Conservation (phyloP, 1,139 yeast species). For the Saccharomyces hybrid region DNA sequence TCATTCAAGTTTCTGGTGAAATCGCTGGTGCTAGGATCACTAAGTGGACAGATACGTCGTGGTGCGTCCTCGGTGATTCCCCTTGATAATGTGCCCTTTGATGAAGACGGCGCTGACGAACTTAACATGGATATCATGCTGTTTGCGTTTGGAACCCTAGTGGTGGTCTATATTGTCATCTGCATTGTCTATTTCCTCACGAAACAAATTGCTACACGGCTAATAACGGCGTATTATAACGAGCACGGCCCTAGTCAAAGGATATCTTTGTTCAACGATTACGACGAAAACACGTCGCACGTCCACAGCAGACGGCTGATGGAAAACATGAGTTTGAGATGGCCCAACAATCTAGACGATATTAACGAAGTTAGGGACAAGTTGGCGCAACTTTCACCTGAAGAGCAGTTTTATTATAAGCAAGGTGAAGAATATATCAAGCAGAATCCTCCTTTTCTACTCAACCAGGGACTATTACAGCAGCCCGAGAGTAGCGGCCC, state of each 20-base stretch:
- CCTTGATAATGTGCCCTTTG: neutral
- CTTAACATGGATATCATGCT: slow-evolving; percentile 21
- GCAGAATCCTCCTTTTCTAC: slow-evolving; percentile 46
- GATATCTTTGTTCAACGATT: slow-evolving; percentile 13
- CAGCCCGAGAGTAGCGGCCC: slow-evolving; percentile 6
- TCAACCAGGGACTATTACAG: slow-evolving; percentile 33
- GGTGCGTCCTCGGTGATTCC: neutral
- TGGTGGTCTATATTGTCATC: slow-evolving; percentile 18
- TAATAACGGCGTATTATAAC: slow-evolving; percentile 9
- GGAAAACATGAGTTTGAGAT: slow-evolving; percentile 25
- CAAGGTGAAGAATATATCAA: slow-evolving; percentile 47
- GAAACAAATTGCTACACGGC: slow-evolving; percentile 15
- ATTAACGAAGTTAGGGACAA: slow-evolving; percentile 58
- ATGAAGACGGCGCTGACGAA: slow-evolving; percentile 9
- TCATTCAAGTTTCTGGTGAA: neutral
- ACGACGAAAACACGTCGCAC: slow-evolving; percentile 2
- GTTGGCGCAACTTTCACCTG: slow-evolving; percentile 57
- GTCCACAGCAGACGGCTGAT: slow-evolving; percentile 6
- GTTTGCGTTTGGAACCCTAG: slow-evolving; percentile 22
- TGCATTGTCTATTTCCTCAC: slow-evolving; percentile 20
- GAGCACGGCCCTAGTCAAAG: slow-evolving; percentile 6
- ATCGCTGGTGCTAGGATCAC: neutral
- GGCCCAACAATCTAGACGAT: slow-evolving; percentile 56
- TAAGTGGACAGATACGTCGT: neutral
- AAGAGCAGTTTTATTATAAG: slow-evolving; percentile 70